phyloP scores from a whole-genome alignment of 2,329 filamentous ascomycete genomes.

The Cryphonectria parasitica region DNA sequence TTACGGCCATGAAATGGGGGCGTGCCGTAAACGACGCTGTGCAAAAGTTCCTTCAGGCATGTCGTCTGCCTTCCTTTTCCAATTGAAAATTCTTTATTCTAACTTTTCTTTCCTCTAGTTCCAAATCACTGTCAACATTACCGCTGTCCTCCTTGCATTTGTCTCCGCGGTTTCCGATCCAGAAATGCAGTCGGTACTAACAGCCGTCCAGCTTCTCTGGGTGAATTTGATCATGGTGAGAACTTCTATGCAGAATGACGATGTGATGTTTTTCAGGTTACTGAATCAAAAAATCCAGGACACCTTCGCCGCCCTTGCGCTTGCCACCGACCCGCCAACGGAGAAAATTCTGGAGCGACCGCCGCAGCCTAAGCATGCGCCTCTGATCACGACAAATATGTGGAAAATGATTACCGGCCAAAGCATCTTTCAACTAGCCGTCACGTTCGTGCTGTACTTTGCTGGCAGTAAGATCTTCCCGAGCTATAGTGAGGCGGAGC shows the following conservation, averaged over 20 bases:
- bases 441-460: constrained; percentile 65
- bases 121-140: constrained; percentile 73
- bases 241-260: not conserved
- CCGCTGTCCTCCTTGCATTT: constrained; percentile 67
- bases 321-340: constrained; percentile 66
- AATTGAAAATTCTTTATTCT: not conserved
- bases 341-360: constrained; percentile 59
- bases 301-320: constrained; percentile 67
- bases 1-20: constrained; percentile 71
- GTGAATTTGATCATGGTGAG: constrained; percentile 67
- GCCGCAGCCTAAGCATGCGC: constrained; percentile 65
- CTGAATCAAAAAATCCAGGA: constrained; percentile 39
- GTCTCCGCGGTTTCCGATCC: constrained; percentile 63
- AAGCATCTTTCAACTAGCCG: constrained; percentile 62
- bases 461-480: constrained; percentile 59
- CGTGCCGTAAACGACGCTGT: constrained; percentile 70
- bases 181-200: constrained; percentile 62
- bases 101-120: constrained; percentile 44
- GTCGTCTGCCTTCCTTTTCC: constrained; percentile 14
- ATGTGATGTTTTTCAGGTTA: not conserved
- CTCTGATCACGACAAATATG: constrained; percentile 72
- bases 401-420: constrained; percentile 70
- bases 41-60: constrained; percentile 67
- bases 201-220: constrained; percentile 69
- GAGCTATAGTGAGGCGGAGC: constrained; percentile 47